Evolutionary conservation across 2,329 filamentous ascomycete species (phyloP).

Genomic region (Botrytis tulipae): DNA sequence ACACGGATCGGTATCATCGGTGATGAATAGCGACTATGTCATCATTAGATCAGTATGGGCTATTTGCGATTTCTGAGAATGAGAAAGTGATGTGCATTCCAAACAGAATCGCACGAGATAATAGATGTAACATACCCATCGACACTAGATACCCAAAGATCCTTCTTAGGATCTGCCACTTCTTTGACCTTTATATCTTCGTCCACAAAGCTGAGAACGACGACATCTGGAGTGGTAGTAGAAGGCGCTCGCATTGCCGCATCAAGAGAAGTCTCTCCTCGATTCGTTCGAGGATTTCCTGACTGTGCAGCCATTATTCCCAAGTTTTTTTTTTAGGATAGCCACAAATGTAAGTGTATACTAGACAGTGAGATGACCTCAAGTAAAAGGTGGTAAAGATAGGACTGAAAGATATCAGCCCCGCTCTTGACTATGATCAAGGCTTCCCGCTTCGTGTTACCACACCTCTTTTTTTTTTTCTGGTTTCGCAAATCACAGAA

Average conservation of each 20-base stretch:
- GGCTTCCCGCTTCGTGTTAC: slow-evolving; percentile 17
- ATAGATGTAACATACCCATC: slow-evolving; percentile 44
- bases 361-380: background rate
- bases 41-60: slow-evolving; percentile 1
- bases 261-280: slow-evolving; percentile 37
- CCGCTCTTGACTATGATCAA: slow-evolving; percentile 14
- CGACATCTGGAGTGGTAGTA: slow-evolving; percentile 40
- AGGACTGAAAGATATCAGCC: slow-evolving; percentile 19
- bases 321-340: background rate
- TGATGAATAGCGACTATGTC: slow-evolving; percentile 45
- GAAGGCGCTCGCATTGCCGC: slow-evolving; percentile 46
- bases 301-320: slow-evolving; percentile 8
- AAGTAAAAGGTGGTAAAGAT: background rate
- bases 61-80: background rate
- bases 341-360: background rate
- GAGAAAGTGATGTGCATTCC: background rate
- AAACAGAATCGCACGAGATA: background rate
- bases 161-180: slow-evolving; percentile 44
- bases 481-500: background rate
- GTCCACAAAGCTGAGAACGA: slow-evolving; percentile 42
- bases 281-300: background rate
- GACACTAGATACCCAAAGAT: slow-evolving; percentile 50
- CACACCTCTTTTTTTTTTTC: slow-evolving; percentile 17
- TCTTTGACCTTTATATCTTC: slow-evolving; percentile 39
- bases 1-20: slow-evolving; percentile 47